Conservation (phyloP, 1,284 basidiomycete genomes). For the Melampsora americana region DNA sequence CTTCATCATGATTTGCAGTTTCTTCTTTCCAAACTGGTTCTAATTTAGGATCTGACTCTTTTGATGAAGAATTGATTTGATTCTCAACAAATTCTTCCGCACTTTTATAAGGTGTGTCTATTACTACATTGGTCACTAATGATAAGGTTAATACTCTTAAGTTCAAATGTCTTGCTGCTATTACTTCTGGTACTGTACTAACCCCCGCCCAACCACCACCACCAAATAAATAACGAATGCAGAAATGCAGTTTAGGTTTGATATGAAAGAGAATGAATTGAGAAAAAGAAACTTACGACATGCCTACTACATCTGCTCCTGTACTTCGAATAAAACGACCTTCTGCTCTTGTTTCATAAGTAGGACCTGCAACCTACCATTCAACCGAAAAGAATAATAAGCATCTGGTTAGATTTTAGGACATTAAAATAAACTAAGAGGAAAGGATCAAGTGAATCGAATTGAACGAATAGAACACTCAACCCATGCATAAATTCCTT, state of each 20-base stretch:
- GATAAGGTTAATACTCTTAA: constrained; percentile 50
- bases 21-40: constrained; percentile 34
- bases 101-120: constrained; percentile 47
- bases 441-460: too few relatives aligned
- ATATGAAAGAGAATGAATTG: not conserved
- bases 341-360: constrained; percentile 78
- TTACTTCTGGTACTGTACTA: constrained; percentile 72
- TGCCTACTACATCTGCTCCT: constrained; percentile 58
- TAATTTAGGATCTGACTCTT: not conserved
- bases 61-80: not conserved
- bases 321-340: constrained; percentile 68
- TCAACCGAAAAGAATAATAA: not conserved
- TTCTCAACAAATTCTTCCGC: constrained; percentile 46
- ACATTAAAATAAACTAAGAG: too few relatives aligned
- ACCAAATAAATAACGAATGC: not conserved
- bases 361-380: constrained; percentile 57
- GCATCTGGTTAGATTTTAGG: too few relatives aligned
- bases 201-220: constrained; percentile 1
- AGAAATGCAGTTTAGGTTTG: too few relatives aligned
- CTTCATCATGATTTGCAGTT: constrained; percentile 42
- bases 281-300: constrained; percentile 28
- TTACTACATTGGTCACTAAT: constrained; percentile 52
- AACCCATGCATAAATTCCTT: constrained; percentile 84
- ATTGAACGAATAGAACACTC: too few relatives aligned
- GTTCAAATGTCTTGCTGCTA: constrained; percentile 66